Evolutionary conservation across 2,329 filamentous ascomycete species (phyloP), one percentile per base, ranked within the genome.

Genomic region (Biscogniauxia marginata): DNA sequence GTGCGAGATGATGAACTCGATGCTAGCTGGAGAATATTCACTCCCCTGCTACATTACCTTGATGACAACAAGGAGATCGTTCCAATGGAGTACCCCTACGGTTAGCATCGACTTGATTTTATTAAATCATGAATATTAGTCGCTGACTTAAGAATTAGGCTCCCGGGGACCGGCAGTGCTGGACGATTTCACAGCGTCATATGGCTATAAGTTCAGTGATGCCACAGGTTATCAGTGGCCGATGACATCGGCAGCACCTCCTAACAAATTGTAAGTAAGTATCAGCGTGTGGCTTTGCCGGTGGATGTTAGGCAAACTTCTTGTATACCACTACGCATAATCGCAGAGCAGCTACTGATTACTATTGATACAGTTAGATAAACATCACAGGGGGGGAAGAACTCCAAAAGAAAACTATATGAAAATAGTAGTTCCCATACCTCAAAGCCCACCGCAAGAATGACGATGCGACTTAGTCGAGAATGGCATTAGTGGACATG

Each of bases 1-100:
- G 92, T 96, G 62, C 88, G 92, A 79, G 92, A 96, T 68, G 92
- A 96, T 71, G 95, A 99, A 80, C 84, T 99, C 24, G 95, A 99
- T 70, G 92, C 95, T 58, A 95, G 90, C 79, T 99, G 95, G 95
- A 91, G 93, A 75, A 96, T 99, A 76, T 99, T 99, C 78, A 96
- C 92, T 1, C 95, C 95, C 65, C 87, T 99, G 39, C 83, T 99
- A 62, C 93, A 99, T 81, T 99, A 99, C 78, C 86, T 99, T 11
- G 96, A 99, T 64, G 92, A 97, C 73, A 97, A 98, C 84, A 96
- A 96, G 84, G 95, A 99, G 79, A 98, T 99, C 65, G 90, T 96
- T 58, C 95, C 95, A 22, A 99, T 99, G 95, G 93, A 97, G 72
- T 99, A 99, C 79, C 93, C 96, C 65, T 99, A 99, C 73, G 95